phyloP scores from a whole-genome alignment of 306 rosid genomes.

The Carpinus fangiana region DNA sequence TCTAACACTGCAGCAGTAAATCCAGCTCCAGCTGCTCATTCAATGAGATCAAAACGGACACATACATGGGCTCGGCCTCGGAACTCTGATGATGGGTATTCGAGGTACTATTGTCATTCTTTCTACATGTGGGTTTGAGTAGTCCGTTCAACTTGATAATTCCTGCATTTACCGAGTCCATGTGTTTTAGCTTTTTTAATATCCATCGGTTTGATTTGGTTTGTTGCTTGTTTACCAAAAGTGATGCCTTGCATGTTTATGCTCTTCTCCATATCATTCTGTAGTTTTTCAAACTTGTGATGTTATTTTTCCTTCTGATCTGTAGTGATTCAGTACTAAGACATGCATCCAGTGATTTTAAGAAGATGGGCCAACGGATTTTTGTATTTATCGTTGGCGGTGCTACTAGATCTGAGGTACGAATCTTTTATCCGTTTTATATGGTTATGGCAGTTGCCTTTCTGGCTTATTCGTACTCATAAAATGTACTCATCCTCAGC shows the following conservation, averaged over 20 bases:
- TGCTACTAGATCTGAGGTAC: conserved; percentile 96
- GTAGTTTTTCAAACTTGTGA: neutral
- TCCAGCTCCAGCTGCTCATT: conserved; percentile 66
- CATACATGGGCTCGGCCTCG: conserved; percentile 94
- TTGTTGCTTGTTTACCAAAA: neutral
- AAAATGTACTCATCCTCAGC: conserved; percentile 52
- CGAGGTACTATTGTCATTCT: conserved; percentile 55
- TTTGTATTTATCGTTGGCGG: conserved; percentile 94
- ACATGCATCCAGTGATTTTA: conserved; percentile 85
- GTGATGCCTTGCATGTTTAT: neutral
- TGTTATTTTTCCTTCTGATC: conserved; percentile 23
- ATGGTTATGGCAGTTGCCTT: conserved; percentile 2
- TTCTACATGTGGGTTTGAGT: conserved; percentile 1
- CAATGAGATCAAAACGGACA: conserved; percentile 88
- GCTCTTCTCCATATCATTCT: conserved; percentile 13
- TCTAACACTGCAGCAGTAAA: conserved; percentile 49
- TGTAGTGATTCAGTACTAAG: conserved; percentile 78
- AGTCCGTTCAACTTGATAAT: neutral
- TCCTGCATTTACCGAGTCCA: conserved; percentile 6
- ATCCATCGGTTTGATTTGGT: neutral
- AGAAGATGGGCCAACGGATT: conserved; percentile 84
- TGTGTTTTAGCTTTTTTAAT: neutral
- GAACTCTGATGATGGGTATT: conserved; percentile 91
- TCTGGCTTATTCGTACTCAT: conserved; percentile 6
- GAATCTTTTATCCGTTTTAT: conserved; percentile 6